Conservation (phyloP, 306 rosid genomes). For the Malus sieversii region DNA sequence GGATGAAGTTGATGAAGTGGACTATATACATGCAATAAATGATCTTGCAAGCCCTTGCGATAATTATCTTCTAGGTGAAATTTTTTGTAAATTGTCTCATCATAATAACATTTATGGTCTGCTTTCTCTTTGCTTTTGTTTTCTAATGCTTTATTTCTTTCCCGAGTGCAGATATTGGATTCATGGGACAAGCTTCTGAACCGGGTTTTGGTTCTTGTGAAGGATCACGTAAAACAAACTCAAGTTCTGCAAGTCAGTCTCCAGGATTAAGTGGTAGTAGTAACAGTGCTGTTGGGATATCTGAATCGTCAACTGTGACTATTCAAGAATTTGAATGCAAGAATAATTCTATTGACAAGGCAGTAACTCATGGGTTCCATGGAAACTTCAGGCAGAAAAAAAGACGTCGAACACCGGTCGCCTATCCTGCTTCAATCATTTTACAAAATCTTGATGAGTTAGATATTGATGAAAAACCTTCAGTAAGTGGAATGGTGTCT, state of each 20-base stretch:
- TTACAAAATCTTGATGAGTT: constrained; percentile 26
- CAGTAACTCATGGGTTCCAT: constrained; percentile 28
- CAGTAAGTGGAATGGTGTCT: constrained; percentile 31
- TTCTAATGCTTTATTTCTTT: constrained; percentile 1
- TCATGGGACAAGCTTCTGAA: constrained; percentile 37
- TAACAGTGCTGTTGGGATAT: constrained; percentile 48
- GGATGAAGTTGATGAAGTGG: constrained; percentile 69
- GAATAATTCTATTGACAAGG: constrained; percentile 38
- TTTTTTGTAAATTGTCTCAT: neutral
- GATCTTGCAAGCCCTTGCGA: constrained; percentile 55
- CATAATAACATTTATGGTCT: neutral
- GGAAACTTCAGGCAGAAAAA: constrained; percentile 38
- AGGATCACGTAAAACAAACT: constrained; percentile 40
- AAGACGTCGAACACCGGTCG: constrained; percentile 43
- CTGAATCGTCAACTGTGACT: constrained; percentile 54
- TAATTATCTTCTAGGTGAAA: constrained; percentile 67
- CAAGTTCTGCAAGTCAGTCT: constrained; percentile 64
- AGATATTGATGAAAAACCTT: constrained; percentile 32
- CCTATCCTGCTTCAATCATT: constrained; percentile 37
- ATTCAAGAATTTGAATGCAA: constrained; percentile 49
- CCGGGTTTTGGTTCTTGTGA: constrained; percentile 38
- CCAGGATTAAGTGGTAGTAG: constrained; percentile 76
- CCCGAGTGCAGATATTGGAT: constrained; percentile 53
- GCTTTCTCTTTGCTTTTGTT: constrained; percentile 1
- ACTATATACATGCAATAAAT: constrained; percentile 53